phyloP scores from a whole-genome alignment of 2,329 filamentous ascomycete genomes.

The Aspergillus melleus region DNA sequence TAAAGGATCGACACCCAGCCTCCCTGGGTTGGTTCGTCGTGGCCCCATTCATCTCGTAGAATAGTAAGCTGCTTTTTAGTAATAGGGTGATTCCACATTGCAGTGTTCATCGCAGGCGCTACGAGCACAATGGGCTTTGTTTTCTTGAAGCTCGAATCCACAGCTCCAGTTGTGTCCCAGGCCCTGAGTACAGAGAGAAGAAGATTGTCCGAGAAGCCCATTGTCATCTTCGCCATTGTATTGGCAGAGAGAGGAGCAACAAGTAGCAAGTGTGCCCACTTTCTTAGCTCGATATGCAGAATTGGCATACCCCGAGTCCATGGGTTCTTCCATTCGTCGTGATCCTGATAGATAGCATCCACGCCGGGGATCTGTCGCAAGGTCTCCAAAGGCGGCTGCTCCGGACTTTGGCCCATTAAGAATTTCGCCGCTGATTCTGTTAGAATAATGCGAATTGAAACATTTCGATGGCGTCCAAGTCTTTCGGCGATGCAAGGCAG shows the following conservation, averaged over 20 bases:
- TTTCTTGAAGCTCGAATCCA: conserved; percentile 46
- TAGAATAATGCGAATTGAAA: conserved; percentile 84
- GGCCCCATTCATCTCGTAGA: conserved; percentile 73
- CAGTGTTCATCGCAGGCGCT: conserved; percentile 82
- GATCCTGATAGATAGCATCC: conserved; percentile 77
- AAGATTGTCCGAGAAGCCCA: conserved; percentile 76
- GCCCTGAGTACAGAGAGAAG: conserved; percentile 73
- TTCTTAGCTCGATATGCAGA: conserved; percentile 83
- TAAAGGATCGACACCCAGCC: conserved; percentile 70
- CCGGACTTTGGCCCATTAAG: conserved; percentile 69
- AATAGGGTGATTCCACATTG: conserved; percentile 86
- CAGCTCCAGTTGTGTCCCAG: conserved; percentile 74
- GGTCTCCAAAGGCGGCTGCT: conserved; percentile 69
- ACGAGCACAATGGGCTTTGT: conserved; percentile 69
- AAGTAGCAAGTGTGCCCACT: conserved; percentile 78
- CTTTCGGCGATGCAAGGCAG: conserved; percentile 62
- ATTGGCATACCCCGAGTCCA: conserved; percentile 81
- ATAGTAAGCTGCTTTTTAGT: conserved; percentile 70
- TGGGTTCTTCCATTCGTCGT: conserved; percentile 77
- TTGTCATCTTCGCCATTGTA: conserved; percentile 77
- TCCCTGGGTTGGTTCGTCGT: conserved; percentile 27
- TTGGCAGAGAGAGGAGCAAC: conserved; percentile 84
- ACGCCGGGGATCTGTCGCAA: conserved; percentile 67
- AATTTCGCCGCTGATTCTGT: conserved; percentile 74
- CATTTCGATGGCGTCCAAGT: conserved; percentile 43